phyloP scores from a whole-genome alignment of 805 yeast species.

The Candida argentea region DNA sequence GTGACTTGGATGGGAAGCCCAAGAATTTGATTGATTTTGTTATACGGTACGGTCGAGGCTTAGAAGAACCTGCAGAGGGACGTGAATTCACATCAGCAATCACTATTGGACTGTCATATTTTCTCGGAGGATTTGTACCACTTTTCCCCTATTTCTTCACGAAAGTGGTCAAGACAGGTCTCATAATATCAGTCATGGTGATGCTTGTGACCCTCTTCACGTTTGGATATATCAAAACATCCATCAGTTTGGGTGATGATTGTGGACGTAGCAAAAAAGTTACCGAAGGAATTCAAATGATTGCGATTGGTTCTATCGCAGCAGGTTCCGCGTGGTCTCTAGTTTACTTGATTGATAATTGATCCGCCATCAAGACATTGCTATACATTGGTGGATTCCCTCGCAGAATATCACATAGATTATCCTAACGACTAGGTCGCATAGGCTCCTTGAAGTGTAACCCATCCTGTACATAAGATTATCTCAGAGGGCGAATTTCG shows the following conservation, averaged over 20 bases:
- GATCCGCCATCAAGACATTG: no score
- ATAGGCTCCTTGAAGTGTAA: neutral
- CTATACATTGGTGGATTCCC: no score
- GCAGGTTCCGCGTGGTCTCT: slow-evolving; percentile 96
- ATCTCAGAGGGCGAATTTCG: neutral
- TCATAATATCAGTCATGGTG: slow-evolving; percentile 61
- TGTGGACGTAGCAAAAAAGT: slow-evolving; percentile 51
- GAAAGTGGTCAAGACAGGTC: slow-evolving; percentile 62
- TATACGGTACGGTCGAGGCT: slow-evolving; percentile 81
- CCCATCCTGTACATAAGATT: neutral
- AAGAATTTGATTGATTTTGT: slow-evolving; percentile 76
- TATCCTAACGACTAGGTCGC: no score
- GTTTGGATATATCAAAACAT: slow-evolving; percentile 81
- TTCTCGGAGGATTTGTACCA: slow-evolving; percentile 89
- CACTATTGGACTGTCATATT: slow-evolving; percentile 83
- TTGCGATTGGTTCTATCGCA: slow-evolving; percentile 91
- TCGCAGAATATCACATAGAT: no score
- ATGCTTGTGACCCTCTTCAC: slow-evolving; percentile 80
- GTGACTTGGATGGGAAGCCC: slow-evolving; percentile 72
- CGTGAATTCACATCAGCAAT: slow-evolving; percentile 81
- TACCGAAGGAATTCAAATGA: slow-evolving; percentile 84
- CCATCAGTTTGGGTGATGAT: slow-evolving; percentile 74
- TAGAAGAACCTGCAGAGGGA: slow-evolving; percentile 91
- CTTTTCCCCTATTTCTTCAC: slow-evolving; percentile 86
- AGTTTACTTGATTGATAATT: slow-evolving; percentile 64